These are phyloP conservation scores for Komagataella populi DNA, from an alignment of 805 yeast species.

Conservation along the genomic window DNA sequence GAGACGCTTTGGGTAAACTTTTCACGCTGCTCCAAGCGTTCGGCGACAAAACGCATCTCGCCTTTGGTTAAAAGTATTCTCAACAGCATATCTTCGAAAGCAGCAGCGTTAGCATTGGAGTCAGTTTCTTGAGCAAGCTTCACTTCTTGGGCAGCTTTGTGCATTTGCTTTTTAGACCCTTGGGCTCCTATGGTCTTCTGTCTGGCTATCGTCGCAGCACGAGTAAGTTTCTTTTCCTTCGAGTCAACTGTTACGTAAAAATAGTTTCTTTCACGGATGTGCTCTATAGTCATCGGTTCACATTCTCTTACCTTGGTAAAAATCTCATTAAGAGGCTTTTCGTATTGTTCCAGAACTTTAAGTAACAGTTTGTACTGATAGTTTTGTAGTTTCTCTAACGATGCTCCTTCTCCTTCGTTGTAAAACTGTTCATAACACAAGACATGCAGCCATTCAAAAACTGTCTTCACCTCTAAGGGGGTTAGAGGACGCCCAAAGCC, in stretches of 20 bases:
- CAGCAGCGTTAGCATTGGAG: slow-evolving; percentile 22
- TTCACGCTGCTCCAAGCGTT: slow-evolving; percentile 50
- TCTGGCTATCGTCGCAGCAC: slow-evolving; percentile 41
- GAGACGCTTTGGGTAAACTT: slow-evolving; percentile 19
- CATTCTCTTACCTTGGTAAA: slow-evolving; percentile 45
- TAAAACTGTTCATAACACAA: slow-evolving; percentile 66
- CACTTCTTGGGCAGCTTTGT: slow-evolving; percentile 29
- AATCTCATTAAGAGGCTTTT: slow-evolving; percentile 30
- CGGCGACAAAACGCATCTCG: slow-evolving; percentile 42
- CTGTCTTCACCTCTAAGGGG: slow-evolving; percentile 47
- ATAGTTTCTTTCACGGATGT: slow-evolving; percentile 33
- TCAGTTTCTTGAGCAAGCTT: slow-evolving; percentile 24
- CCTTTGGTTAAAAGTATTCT: slow-evolving; percentile 46
- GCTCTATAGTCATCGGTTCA: slow-evolving; percentile 37
- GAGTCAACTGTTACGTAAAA: slow-evolving; percentile 14
- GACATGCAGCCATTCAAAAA: slow-evolving; percentile 55
- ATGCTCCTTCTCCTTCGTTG: slow-evolving; percentile 72
- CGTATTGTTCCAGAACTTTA: slow-evolving; percentile 53
- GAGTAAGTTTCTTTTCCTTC: slow-evolving; percentile 11
- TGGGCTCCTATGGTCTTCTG: slow-evolving; percentile 59
- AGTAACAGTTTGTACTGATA: slow-evolving; percentile 51
- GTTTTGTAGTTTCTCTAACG: slow-evolving; percentile 46
- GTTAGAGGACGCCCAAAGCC: slow-evolving; percentile 46
- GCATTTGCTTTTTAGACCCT: slow-evolving; percentile 45
- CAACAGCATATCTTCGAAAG: slow-evolving; percentile 56